A percentile compares a stretch with the other conserved stretches of the same genome.
Conservation (phyloP, 2,329 filamentous ascomycete genomes). For the Sclerotinia subarctica region DNA sequence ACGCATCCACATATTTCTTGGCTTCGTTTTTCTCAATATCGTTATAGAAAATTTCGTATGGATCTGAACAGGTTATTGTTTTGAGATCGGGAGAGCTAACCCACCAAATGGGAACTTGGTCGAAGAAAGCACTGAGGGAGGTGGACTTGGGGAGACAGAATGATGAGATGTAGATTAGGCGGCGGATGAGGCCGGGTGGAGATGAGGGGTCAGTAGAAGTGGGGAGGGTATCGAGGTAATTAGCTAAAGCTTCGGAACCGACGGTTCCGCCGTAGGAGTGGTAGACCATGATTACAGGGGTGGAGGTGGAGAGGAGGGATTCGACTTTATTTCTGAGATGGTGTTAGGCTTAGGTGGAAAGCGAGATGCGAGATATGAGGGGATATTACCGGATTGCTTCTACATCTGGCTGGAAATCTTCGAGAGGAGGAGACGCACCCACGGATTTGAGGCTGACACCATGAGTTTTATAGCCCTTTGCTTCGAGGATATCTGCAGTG, state of each 20-base stretch:
- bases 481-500: slow-evolving; percentile 18
- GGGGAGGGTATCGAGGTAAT: slow-evolving; percentile 26
- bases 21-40: slow-evolving; percentile 36
- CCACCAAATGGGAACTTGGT: slow-evolving; percentile 26
- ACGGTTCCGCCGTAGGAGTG: slow-evolving; percentile 44
- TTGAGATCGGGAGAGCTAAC: slow-evolving; percentile 7
- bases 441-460: slow-evolving; percentile 26
- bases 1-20: slow-evolving; percentile 23
- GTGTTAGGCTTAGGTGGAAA: background rate
- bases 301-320: slow-evolving; percentile 40
- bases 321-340: slow-evolving; percentile 20
- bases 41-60: slow-evolving; percentile 39
- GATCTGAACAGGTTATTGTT: slow-evolving; percentile 26
- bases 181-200: background rate
- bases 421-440: slow-evolving; percentile 24
- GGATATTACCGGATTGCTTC: slow-evolving; percentile 39
- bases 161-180: slow-evolving; percentile 15
- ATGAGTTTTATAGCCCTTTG: slow-evolving; percentile 27
- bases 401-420: slow-evolving; percentile 37
- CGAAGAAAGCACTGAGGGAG: slow-evolving; percentile 23
- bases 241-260: slow-evolving; percentile 39
- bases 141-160: slow-evolving; percentile 26
- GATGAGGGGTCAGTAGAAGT: background rate
- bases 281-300: slow-evolving; percentile 41
- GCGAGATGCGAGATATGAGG: background rate